These are phyloP conservation scores for Harringtonia aguacate DNA, from an alignment of 2,329 filamentous ascomycete genomes.

Conservation along the genomic window DNA sequence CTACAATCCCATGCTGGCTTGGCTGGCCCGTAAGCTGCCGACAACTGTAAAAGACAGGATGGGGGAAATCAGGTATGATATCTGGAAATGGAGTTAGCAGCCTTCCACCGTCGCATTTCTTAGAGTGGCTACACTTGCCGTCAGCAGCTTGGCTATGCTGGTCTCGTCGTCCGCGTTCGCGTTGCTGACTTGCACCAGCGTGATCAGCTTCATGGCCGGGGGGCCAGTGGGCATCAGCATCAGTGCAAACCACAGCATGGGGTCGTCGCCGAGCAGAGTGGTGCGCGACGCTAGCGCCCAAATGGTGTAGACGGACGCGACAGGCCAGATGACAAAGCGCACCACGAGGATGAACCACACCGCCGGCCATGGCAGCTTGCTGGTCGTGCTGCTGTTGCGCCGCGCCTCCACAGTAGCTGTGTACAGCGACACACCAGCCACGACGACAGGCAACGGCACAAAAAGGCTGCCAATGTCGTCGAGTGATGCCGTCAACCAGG, in stretches of 20 bases:
- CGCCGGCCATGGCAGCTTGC: conserved; percentile 36
- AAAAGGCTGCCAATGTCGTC: conserved; percentile 54
- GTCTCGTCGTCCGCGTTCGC: conserved; percentile 27
- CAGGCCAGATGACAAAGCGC: conserved; percentile 52
- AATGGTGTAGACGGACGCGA: conserved; percentile 40
- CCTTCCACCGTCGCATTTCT: background rate
- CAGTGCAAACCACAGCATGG: conserved; percentile 53
- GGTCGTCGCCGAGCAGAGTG: conserved; percentile 39
- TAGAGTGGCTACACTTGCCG: conserved; percentile 20
- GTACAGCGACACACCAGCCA: conserved; percentile 56
- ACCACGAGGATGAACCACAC: conserved; percentile 41
- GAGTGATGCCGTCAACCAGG: conserved; percentile 53
- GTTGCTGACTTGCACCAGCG: conserved; percentile 31
- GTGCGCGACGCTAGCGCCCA: conserved; percentile 44
- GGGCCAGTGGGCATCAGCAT: conserved; percentile 37
- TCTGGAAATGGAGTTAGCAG: conserved; percentile 14
- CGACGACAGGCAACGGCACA: conserved; percentile 52
- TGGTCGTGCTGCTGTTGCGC: conserved; percentile 14
- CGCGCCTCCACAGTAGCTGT: conserved; percentile 37
- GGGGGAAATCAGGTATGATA: conserved; percentile 26
- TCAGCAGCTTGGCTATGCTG: conserved; percentile 31
- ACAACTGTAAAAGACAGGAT: conserved; percentile 25
- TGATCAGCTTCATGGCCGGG: conserved; percentile 35
- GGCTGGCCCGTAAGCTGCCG: conserved; percentile 20
- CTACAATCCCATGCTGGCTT: conserved; percentile 13